These are phyloP conservation scores for Obba rivulosa DNA, from an alignment of 768 basidiomycete genomes.

Conservation along the genomic window DNA sequence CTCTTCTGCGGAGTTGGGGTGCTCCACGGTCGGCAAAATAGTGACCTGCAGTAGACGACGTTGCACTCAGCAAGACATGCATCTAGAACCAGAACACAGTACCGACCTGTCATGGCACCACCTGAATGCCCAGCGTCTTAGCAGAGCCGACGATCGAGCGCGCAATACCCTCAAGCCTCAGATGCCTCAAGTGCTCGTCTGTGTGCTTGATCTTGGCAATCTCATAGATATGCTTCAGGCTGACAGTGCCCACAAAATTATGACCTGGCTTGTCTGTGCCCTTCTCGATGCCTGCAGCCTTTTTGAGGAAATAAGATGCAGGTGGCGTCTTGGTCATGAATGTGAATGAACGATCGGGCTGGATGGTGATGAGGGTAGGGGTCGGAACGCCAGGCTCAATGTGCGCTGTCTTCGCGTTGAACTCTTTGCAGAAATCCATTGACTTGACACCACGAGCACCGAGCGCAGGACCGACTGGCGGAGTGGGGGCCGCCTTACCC, in stretches of 20 bases:
- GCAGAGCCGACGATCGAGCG: constrained; percentile 87
- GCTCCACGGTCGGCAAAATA: too few species aligned
- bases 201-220: constrained; percentile 94
- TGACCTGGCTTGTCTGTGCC: constrained; percentile 81
- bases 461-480: constrained; percentile 94
- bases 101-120: constrained; percentile 63
- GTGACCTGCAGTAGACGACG: too few species aligned
- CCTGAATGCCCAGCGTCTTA: constrained; percentile 81
- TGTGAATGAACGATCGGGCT: constrained; percentile 92
- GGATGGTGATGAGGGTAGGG: constrained; percentile 90
- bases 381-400: constrained; percentile 79
- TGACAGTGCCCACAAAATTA: constrained; percentile 75
- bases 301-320: constrained; percentile 84
- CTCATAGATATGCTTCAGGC: constrained; percentile 96
- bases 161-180: constrained; percentile 83
- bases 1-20: too few species aligned
- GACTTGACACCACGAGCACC: constrained; percentile 98
- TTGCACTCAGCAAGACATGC: too few species aligned
- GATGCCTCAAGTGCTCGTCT: constrained; percentile 85
- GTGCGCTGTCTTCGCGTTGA: constrained; percentile 94
- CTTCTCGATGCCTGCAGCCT: constrained; percentile 85
- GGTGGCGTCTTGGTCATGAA: constrained; percentile 93
- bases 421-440: constrained; percentile 99
- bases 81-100: not conserved
- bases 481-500: constrained; percentile 92